Conservation (phyloP, 176 grass and related monocot genomes). For the Saccharum spontaneum region DNA sequence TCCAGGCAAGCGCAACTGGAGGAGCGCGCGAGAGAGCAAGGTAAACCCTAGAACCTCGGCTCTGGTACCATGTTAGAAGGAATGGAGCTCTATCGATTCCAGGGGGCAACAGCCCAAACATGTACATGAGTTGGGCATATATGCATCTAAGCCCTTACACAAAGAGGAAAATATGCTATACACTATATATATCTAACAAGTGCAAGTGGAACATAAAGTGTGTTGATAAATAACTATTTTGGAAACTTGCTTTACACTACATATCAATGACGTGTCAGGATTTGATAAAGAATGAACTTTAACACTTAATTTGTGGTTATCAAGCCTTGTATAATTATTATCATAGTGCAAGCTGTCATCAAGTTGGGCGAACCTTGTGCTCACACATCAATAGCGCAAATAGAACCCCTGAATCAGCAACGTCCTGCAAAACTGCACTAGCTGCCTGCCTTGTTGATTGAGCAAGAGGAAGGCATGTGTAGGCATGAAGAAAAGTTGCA, state of each 20-base stretch:
- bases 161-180: no score
- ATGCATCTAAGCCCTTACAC: no score
- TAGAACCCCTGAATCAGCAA: conserved; percentile 91
- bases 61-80: no score
- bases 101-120: no score
- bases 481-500: conserved; percentile 97
- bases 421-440: conserved; percentile 83
- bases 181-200: no score
- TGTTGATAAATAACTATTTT: conserved; percentile 11
- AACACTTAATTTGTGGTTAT: not conserved
- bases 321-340: not conserved
- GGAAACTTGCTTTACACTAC: not conserved
- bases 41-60: no score
- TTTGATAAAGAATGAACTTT: not conserved
- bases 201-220: not conserved
- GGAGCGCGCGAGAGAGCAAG: no score
- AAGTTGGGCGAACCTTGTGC: conserved; percentile 72
- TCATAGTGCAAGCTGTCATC: not conserved
- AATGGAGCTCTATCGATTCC: no score
- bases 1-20: no score
- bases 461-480: conserved; percentile 86
- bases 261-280: not conserved
- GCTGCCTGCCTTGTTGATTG: conserved; percentile 88
- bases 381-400: conserved; percentile 96
- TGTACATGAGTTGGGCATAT: no score